These are phyloP conservation scores for Boletellus ananiceps DNA, from an alignment of 768 basidiomycete species.

Conservation along the genomic window DNA sequence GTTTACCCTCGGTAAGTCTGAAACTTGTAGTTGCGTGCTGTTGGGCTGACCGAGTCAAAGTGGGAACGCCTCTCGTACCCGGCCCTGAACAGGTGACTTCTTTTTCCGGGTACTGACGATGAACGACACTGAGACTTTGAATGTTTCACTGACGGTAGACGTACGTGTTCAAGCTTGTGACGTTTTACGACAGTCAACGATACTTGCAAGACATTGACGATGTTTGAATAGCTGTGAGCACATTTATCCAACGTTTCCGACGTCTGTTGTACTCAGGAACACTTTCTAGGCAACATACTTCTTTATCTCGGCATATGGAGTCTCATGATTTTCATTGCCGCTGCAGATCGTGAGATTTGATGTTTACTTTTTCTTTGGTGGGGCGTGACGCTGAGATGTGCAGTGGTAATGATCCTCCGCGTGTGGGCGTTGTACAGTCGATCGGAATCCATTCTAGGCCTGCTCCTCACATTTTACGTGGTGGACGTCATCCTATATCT, in stretches of 20 bases:
- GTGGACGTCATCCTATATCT: background rate
- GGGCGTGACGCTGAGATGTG: background rate
- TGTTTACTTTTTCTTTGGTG: no score
- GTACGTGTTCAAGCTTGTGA: background rate
- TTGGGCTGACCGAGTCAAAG: background rate
- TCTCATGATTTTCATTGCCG: background rate
- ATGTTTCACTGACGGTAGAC: background rate
- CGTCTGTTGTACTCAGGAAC: background rate
- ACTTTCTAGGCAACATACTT: background rate
- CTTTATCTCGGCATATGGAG: background rate
- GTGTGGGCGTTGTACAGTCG: constrained; percentile 1
- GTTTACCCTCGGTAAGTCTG: background rate
- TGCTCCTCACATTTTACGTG: background rate
- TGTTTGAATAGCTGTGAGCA: background rate
- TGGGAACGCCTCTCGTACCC: background rate
- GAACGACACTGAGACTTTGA: background rate
- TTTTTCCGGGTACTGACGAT: background rate
- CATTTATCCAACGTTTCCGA: background rate
- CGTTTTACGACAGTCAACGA: background rate
- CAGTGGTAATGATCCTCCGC: constrained; percentile 2
- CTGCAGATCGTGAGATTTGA: background rate
- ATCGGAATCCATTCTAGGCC: background rate
- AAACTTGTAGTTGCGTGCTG: background rate
- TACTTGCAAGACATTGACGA: background rate
- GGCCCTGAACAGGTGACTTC: background rate